A percentile compares a stretch with the other conserved stretches of the same genome.
These are phyloP conservation scores for Hypoxylon fuscum DNA, from an alignment of 495 filamentous ascomycete genomes.

Conservation along the genomic window DNA sequence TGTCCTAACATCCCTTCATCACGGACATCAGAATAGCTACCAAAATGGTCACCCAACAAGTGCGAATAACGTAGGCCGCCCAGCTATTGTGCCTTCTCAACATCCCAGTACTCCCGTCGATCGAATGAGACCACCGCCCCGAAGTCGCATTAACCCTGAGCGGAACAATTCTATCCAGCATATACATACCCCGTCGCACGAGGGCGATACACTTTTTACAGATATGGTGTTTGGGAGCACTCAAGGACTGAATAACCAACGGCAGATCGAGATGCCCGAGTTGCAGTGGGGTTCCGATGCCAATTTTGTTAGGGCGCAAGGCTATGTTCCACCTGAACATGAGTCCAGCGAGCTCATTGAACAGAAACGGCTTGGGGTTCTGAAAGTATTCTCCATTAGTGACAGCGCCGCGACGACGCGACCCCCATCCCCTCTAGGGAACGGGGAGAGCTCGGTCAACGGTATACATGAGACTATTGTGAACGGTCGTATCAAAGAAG, in stretches of 20 bases:
- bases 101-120: slow-evolving; percentile 14
- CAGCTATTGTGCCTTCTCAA: slow-evolving; percentile 23
- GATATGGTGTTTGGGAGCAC: slow-evolving; percentile 51
- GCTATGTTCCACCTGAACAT: slow-evolving; percentile 64
- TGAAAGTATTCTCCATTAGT: slow-evolving; percentile 63
- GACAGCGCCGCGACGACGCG: slow-evolving; percentile 65
- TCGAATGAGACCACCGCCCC: slow-evolving; percentile 23
- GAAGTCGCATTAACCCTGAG: slow-evolving; percentile 17
- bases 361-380: slow-evolving; percentile 59
- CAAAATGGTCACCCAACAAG: slow-evolving; percentile 22
- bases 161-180: slow-evolving; percentile 32
- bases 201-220: slow-evolving; percentile 40
- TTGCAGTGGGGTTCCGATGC: slow-evolving; percentile 74
- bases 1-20: slow-evolving; percentile 37
- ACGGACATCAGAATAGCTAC: slow-evolving; percentile 39
- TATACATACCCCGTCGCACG: slow-evolving; percentile 32
- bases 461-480: slow-evolving; percentile 10
- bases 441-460: slow-evolving; percentile 47
- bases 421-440: slow-evolving; percentile 63
- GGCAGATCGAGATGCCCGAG: slow-evolving; percentile 35
- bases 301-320: slow-evolving; percentile 63
- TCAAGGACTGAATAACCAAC: slow-evolving; percentile 25
- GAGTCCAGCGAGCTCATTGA: slow-evolving; percentile 65
- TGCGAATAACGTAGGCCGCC: slow-evolving; percentile 19
- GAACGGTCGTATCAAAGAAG: slow-evolving; percentile 45